Conservation (phyloP, 345 rosid genomes). For the Raphanus raphanistrum region DNA sequence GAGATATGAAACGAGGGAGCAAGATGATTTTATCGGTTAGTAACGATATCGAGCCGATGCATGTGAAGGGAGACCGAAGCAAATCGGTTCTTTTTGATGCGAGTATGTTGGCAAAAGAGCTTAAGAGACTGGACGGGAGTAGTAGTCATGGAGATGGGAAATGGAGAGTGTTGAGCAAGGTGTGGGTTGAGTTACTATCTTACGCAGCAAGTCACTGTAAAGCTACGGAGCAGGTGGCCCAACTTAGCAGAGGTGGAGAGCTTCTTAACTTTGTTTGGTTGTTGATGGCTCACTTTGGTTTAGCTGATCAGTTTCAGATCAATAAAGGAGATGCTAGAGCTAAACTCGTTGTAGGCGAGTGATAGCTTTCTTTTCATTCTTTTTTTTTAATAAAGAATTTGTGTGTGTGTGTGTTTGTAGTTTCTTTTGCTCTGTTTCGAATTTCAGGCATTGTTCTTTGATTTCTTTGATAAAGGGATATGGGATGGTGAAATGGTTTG, state of each 20-base stretch:
- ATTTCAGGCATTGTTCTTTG: background rate
- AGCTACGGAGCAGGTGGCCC: conserved; percentile 40
- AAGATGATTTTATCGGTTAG: background rate
- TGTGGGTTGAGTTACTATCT: conserved; percentile 49
- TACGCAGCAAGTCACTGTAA: conserved; percentile 41
- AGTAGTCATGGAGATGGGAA: conserved; percentile 13
- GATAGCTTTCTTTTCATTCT: background rate
- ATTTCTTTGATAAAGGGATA: too few relatives aligned
- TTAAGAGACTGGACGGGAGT: background rate
- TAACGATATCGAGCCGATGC: background rate
- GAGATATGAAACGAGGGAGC: conserved; percentile 17
- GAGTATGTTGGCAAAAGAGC: conserved; percentile 28
- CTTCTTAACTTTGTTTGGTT: conserved; percentile 43
- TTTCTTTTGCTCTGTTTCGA: background rate
- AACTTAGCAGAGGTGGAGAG: conserved; percentile 44
- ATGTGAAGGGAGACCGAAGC: conserved; percentile 26
- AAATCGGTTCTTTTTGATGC: conserved; percentile 40
- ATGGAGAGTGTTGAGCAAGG: conserved; percentile 43
- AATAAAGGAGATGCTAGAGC: conserved; percentile 54
- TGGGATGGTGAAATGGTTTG: too few relatives aligned
- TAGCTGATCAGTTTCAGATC: conserved; percentile 54
- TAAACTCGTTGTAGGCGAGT: conserved; percentile 47
- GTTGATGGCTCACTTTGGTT: conserved; percentile 48
- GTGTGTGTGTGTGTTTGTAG: conserved; percentile 1
- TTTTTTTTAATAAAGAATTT: background rate